Percentiles rank a stretch among this genome's conserved stretches.
Evolutionary conservation across 331 rosid genomes (phyloP).

Genomic region (Rosa hybrid): DNA sequence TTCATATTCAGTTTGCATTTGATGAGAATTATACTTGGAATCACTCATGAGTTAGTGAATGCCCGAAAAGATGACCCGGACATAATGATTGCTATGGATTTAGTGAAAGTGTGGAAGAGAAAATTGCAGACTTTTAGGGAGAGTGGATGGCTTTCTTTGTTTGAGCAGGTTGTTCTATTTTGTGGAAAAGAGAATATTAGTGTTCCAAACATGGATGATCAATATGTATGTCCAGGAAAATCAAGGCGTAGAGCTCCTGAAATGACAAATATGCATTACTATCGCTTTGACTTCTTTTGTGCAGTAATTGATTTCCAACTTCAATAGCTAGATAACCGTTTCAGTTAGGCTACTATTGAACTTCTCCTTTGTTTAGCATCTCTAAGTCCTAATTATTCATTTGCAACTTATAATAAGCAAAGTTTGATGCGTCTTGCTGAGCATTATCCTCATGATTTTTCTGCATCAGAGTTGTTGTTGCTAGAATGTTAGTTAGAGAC

Average conservation of each 20-base stretch:
- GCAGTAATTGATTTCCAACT: neutral
- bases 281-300: neutral
- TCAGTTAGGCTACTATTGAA: neutral
- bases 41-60: constrained; percentile 3
- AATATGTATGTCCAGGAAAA: neutral
- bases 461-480: neutral
- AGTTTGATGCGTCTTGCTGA: no score
- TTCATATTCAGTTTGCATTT: neutral
- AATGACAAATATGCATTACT: neutral
- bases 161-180: neutral
- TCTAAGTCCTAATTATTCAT: neutral
- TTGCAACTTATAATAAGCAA: neutral
- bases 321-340: neutral
- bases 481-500: neutral
- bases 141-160: constrained; percentile 2
- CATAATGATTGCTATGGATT: constrained; percentile 17
- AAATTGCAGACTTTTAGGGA: neutral
- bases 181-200: neutral
- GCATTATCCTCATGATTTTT: no score
- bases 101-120: neutral
- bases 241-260: no score
- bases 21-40: neutral
- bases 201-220: constrained; percentile 7
- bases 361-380: constrained; percentile 3
- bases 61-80: constrained; percentile 12